These are phyloP conservation scores for Pleurotus cornucopiae DNA, from an alignment of 768 basidiomycete genomes.

Conservation along the genomic window DNA sequence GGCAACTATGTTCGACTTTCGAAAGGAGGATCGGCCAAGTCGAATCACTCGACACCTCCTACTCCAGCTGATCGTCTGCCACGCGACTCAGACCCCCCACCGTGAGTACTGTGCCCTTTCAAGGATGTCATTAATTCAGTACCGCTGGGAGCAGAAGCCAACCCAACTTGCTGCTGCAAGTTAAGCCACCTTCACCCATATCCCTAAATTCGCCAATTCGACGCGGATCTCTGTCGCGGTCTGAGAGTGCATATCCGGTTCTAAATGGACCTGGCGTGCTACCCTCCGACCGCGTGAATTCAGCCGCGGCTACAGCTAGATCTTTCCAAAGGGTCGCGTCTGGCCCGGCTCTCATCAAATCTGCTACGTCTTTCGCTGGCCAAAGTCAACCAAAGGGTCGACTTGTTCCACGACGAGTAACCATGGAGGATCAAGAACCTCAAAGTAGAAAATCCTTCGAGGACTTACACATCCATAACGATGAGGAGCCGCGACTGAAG, in stretches of 20 bases:
- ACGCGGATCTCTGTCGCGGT: conserved; percentile 56
- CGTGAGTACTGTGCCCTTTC: not conserved
- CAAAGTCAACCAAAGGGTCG: not conserved
- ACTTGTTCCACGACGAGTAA: conserved; percentile 35
- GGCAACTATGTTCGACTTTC: conserved; percentile 56
- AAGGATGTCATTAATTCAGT: not conserved
- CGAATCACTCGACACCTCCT: conserved; percentile 38
- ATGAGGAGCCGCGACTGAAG: conserved; percentile 6
- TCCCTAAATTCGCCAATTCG: conserved; percentile 32
- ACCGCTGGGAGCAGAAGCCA: conserved; percentile 6
- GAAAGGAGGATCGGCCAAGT: conserved; percentile 43
- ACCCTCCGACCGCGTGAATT: not conserved
- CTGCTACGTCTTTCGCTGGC: conserved; percentile 17
- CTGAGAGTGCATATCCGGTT: conserved; percentile 58
- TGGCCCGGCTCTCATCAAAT: conserved; percentile 41
- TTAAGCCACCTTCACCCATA: conserved; percentile 27
- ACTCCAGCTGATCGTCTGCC: conserved; percentile 15
- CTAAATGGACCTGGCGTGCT: conserved; percentile 26
- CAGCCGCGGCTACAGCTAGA: conserved; percentile 20
- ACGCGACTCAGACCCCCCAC: not conserved
- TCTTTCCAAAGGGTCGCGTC: conserved; percentile 68
- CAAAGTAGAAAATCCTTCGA: conserved; percentile 9
- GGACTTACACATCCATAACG: conserved; percentile 3
- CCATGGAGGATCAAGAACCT: conserved; percentile 31
- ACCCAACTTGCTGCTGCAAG: conserved; percentile 1